Conservation (phyloP, 1,284 basidiomycete species). For the Cryptococcus sp. region DNA sequence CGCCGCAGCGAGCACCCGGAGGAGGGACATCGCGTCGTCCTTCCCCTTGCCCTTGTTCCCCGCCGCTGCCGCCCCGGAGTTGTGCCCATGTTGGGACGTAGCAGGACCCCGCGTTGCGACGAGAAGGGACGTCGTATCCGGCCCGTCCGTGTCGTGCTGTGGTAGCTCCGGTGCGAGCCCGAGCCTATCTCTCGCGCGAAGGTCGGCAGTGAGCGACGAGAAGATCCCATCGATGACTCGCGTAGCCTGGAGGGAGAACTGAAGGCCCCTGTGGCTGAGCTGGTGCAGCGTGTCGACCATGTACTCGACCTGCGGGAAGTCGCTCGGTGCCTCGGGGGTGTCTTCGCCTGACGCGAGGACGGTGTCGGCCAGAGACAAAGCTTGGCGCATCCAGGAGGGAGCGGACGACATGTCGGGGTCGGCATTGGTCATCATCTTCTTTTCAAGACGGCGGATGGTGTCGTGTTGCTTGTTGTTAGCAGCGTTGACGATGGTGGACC, state of each 20-base stretch:
- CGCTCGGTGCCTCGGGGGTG: constrained; percentile 23
- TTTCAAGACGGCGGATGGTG: constrained; percentile 11
- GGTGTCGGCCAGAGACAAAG: constrained; percentile 33
- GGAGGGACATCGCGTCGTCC: constrained; percentile 41
- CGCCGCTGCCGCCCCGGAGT: background rate
- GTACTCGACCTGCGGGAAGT: constrained; percentile 47
- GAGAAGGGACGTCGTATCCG: constrained; percentile 29
- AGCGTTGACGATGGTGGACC: constrained; percentile 33
- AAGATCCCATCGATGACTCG: constrained; percentile 50
- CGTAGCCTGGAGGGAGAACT: constrained; percentile 43
- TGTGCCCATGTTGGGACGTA: background rate
- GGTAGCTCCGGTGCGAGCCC: constrained; percentile 11
- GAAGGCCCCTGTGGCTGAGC: constrained; percentile 41
- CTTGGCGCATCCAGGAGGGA: constrained; percentile 36
- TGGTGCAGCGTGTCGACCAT: constrained; percentile 48
- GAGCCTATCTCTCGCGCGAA: constrained; percentile 37
- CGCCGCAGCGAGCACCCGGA: constrained; percentile 41
- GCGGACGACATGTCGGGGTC: constrained; percentile 28
- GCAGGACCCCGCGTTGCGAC: constrained; percentile 17
- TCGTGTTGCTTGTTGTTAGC: constrained; percentile 35
- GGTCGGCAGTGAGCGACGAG: constrained; percentile 40
- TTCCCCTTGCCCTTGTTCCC: constrained; percentile 6
- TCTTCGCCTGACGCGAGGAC: constrained; percentile 31
- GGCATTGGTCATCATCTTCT: constrained; percentile 16
- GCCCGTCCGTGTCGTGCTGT: constrained; percentile 24